Percentiles rank a stretch among this genome's conserved stretches.
Evolutionary conservation across 164 flowering plant species (phyloP).

Genomic region (Vitis vinifera): DNA sequence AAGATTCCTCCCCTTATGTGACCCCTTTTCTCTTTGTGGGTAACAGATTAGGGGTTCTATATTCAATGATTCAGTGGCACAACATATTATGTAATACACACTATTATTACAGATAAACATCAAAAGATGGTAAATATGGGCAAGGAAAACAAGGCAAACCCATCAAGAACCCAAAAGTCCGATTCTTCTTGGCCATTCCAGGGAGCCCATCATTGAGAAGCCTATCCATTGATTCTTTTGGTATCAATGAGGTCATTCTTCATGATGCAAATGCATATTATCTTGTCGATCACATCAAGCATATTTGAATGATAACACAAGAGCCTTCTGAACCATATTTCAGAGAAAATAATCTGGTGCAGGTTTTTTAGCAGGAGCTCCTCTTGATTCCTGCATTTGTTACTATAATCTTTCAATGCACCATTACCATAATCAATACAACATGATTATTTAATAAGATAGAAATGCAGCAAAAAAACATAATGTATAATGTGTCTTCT

Average conservation of each 20-base stretch:
- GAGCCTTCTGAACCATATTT: conserved; percentile 8
- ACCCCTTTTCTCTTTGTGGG: background rate
- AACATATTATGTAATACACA: conserved; percentile 11
- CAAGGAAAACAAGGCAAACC: conserved; percentile 14
- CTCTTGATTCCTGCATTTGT: conserved; percentile 89
- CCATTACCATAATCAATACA: background rate
- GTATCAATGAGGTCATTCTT: conserved; percentile 5
- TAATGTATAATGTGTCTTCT: background rate
- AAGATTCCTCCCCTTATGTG: background rate
- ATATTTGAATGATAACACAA: background rate
- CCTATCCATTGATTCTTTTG: background rate
- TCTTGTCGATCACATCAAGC: conserved; percentile 6
- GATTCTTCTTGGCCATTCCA: conserved; percentile 13
- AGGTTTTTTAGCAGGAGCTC: conserved; percentile 83
- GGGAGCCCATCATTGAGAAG: conserved; percentile 8
- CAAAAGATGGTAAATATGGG: conserved; percentile 5
- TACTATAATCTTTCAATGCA: background rate
- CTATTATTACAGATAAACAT: conserved; percentile 18
- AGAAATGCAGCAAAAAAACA: conserved; percentile 4
- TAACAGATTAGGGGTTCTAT: background rate
- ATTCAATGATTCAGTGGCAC: conserved; percentile 8
- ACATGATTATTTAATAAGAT: background rate
- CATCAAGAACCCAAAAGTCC: conserved; percentile 14
- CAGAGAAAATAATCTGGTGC: conserved; percentile 94
- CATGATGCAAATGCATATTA: conserved; percentile 6